These are phyloP conservation scores for Coniella lustricola DNA, from an alignment of 2,329 filamentous ascomycete species.

Conservation along the genomic window DNA sequence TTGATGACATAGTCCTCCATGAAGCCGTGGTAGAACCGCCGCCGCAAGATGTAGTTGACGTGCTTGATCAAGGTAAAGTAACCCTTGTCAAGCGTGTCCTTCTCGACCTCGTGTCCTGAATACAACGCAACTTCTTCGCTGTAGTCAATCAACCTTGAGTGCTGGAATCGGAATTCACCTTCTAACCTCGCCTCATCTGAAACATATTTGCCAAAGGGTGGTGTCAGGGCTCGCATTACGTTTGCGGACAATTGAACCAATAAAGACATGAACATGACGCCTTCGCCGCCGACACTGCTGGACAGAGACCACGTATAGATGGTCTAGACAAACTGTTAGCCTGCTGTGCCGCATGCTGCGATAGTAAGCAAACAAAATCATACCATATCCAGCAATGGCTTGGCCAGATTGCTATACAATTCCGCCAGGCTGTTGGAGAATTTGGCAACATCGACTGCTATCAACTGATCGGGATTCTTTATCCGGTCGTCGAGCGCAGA, in stretches of 20 bases:
- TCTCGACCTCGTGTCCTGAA: constrained; percentile 85
- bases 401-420: constrained; percentile 92
- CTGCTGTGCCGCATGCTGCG: neutral
- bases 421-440: constrained; percentile 95
- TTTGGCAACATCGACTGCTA: constrained; percentile 91
- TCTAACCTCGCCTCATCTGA: constrained; percentile 92
- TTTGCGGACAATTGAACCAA: constrained; percentile 89
- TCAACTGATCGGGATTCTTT: constrained; percentile 96
- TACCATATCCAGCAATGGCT: constrained; percentile 88
- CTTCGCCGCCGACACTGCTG: constrained; percentile 91
- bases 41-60: constrained; percentile 87
- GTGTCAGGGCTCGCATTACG: constrained; percentile 88
- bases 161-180: constrained; percentile 93
- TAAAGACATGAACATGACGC: constrained; percentile 89
- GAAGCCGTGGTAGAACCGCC: constrained; percentile 93
- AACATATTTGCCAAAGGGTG: constrained; percentile 95
- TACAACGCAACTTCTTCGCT: constrained; percentile 93
- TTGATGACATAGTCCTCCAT: constrained; percentile 99
- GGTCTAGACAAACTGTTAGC: constrained; percentile 36
- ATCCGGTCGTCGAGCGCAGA: constrained; percentile 93
- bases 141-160: constrained; percentile 91
- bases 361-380: constrained; percentile 14
- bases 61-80: constrained; percentile 99
- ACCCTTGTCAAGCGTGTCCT: constrained; percentile 92
- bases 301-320: constrained; percentile 96